Conservation (phyloP, 352 stramenopile genomes). For the Pythium aristosporum region DNA sequence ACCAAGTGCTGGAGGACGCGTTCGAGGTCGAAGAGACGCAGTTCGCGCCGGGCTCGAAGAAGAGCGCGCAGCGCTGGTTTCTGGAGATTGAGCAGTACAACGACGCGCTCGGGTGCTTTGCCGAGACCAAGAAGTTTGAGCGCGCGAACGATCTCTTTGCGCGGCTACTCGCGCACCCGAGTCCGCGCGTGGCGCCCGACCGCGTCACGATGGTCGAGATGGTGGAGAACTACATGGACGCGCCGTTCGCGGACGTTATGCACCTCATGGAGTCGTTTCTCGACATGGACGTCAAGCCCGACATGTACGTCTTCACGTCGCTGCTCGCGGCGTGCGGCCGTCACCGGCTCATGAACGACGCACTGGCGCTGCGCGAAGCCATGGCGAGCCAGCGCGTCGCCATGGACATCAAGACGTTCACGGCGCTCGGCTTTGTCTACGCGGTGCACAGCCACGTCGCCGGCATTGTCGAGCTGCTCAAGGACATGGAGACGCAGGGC, state of each 20-base stretch:
- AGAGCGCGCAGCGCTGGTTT: conserved; percentile 33
- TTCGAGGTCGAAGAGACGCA: conserved; percentile 39
- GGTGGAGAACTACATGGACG: conserved; percentile 65
- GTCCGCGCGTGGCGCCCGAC: conserved; percentile 52
- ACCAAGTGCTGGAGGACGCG: conserved; percentile 59
- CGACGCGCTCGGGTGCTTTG: conserved; percentile 69
- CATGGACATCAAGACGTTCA: conserved; percentile 67
- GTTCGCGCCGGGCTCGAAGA: conserved; percentile 24
- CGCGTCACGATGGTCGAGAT: conserved; percentile 80
- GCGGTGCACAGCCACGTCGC: conserved; percentile 51
- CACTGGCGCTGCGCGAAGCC: conserved; percentile 45
- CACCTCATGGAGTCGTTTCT: conserved; percentile 72
- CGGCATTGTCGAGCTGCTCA: conserved; percentile 44
- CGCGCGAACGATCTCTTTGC: conserved; percentile 63
- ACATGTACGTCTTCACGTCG: conserved; percentile 76
- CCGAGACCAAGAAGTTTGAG: conserved; percentile 43
- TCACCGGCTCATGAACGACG: conserved; percentile 53
- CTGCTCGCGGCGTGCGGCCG: conserved; percentile 67
- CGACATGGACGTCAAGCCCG: conserved; percentile 48
- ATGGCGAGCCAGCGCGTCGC: conserved; percentile 48
- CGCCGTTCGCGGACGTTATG: conserved; percentile 63
- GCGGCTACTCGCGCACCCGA: conserved; percentile 40
- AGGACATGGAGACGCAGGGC: conserved; percentile 38
- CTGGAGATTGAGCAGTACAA: conserved; percentile 75
- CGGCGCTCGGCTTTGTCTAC: conserved; percentile 67